phyloP scores from a whole-genome alignment of 805 yeast species.

The Wickerhamia fluorescens region DNA sequence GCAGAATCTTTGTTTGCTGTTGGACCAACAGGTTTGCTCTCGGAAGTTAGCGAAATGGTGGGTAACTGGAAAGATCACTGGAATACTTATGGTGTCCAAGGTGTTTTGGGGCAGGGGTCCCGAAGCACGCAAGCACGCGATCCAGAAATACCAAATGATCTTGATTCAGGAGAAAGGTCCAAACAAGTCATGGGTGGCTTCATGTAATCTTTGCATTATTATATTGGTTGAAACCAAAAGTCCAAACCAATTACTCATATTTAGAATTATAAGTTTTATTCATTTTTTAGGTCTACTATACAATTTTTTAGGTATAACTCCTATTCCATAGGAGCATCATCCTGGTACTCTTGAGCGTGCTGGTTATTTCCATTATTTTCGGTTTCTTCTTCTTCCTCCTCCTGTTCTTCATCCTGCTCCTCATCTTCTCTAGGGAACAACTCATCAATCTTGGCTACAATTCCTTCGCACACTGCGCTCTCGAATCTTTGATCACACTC shows the following conservation, averaged over 20 bases:
- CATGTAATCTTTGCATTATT: no score
- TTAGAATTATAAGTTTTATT: no score
- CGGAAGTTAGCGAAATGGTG: constrained; percentile 55
- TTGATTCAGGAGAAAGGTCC: constrained; percentile 7
- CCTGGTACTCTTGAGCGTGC: no score
- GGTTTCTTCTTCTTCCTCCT: constrained; percentile 14
- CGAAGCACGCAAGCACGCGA: background rate
- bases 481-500: constrained; percentile 84
- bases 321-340: no score
- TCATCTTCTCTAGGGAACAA: constrained; percentile 32
- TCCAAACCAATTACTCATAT: no score
- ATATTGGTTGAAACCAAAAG: no score
- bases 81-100: constrained; percentile 11
- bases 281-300: no score
- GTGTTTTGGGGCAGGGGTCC: background rate
- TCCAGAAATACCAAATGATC: background rate
- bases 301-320: no score
- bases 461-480: constrained; percentile 55
- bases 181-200: constrained; percentile 16
- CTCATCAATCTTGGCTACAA: constrained; percentile 49
- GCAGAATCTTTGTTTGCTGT: constrained; percentile 39
- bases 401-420: constrained; percentile 18
- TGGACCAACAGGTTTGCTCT: constrained; percentile 67
- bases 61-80: constrained; percentile 38
- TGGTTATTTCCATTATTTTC: constrained; percentile 10